Evolutionary conservation across 2,329 filamentous ascomycete species (phyloP).

Genomic region (Xylaria polymorpha): DNA sequence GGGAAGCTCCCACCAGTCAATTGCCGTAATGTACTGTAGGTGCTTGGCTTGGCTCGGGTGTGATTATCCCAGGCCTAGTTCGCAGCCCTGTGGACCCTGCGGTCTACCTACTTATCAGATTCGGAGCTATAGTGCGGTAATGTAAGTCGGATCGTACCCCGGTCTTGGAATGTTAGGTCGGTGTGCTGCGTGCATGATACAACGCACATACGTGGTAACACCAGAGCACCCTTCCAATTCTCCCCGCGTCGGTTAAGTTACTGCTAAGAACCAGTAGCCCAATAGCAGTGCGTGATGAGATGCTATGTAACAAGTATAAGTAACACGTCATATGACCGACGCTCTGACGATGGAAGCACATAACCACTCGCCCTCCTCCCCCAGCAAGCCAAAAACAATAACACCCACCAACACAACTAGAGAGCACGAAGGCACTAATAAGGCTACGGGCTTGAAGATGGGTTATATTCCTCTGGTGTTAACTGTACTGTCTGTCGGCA

Average conservation of each 20-base stretch:
- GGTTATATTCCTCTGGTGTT: slow-evolving; percentile 34
- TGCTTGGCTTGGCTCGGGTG: slow-evolving; percentile 2
- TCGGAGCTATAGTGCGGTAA: background rate
- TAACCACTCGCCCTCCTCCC: background rate
- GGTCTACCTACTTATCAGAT: background rate
- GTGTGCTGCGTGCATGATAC: slow-evolving; percentile 1
- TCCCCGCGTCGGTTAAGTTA: background rate
- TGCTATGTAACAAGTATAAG: slow-evolving; percentile 20
- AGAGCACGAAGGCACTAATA: background rate
- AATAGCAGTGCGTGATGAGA: background rate
- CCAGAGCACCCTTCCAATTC: slow-evolving; percentile 1
- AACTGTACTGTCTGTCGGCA: slow-evolving; percentile 36
- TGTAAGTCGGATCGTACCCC: background rate
- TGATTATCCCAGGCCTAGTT: background rate
- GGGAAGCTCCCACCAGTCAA: slow-evolving; percentile 2
- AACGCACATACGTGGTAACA: slow-evolving; percentile 6
- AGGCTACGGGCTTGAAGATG: slow-evolving; percentile 39
- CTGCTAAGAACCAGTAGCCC: background rate
- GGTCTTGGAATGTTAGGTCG: background rate
- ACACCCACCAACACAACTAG: background rate
- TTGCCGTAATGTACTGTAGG: background rate
- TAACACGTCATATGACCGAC: slow-evolving; percentile 8
- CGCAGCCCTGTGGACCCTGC: background rate
- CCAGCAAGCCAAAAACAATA: background rate
- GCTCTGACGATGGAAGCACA: background rate